Evolutionary conservation across 148 eudicot species (phyloP).

Genomic region (Polygonum maritimum): DNA sequence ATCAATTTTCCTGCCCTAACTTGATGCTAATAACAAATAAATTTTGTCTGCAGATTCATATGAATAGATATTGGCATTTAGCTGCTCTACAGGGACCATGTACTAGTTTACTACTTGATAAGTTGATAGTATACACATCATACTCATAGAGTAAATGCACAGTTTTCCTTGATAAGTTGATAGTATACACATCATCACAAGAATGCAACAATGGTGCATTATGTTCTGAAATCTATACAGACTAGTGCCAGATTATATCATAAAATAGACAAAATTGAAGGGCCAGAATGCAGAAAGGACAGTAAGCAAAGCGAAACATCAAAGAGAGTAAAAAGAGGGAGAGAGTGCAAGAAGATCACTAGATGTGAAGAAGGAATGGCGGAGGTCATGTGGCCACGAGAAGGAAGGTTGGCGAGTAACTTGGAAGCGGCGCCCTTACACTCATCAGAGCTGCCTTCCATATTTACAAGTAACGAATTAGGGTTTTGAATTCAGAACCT

Average conservation of each 20-base stretch:
- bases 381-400: constrained; percentile 77
- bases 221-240: not conserved
- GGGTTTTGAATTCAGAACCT: too few species aligned
- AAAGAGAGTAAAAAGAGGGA: not conserved
- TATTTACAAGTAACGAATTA: too few species aligned
- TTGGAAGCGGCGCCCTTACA: constrained; percentile 29
- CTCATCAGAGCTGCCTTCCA: too few species aligned
- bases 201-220: not conserved
- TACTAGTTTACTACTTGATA: not conserved
- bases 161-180: not conserved
- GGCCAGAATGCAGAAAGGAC: not conserved
- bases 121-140: not conserved
- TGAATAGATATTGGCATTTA: not conserved
- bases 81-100: not conserved
- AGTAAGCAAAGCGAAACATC: not conserved
- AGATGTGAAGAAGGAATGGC: constrained; percentile 50
- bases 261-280: not conserved
- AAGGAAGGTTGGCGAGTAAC: constrained; percentile 59
- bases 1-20: not conserved
- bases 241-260: not conserved
- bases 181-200: not conserved
- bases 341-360: constrained; percentile 24
- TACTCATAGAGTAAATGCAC: not conserved
- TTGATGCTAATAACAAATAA: not conserved
- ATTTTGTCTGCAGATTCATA: not conserved